Percentiles rank a stretch among this genome's conserved stretches.
These are phyloP conservation scores for Penicillium brasilianum DNA, from an alignment of 2,329 filamentous ascomycete species.

Conservation along the genomic window DNA sequence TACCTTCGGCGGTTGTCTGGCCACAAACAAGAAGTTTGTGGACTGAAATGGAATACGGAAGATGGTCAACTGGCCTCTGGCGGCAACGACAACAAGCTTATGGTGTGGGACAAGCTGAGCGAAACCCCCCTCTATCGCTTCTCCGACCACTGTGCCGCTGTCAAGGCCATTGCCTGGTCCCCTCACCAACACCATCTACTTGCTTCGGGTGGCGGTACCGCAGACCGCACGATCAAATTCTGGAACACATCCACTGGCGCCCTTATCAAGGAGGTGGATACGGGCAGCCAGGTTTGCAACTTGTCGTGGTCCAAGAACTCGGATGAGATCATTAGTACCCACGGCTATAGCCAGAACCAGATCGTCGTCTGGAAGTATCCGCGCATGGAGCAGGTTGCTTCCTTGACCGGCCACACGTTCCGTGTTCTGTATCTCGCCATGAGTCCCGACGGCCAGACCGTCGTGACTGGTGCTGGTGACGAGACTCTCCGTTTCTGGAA, in stretches of 20 bases:
- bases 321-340: slow-evolving; percentile 95
- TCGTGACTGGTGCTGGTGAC: slow-evolving; percentile 94
- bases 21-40: slow-evolving; percentile 98
- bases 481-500: slow-evolving; percentile 98
- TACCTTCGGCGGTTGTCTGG: slow-evolving; percentile 85
- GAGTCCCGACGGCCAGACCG: slow-evolving; percentile 91
- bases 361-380: slow-evolving; percentile 99
- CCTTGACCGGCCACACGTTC: slow-evolving; percentile 94
- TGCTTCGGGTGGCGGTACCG: slow-evolving; percentile 94
- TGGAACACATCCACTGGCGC: slow-evolving; percentile 91
- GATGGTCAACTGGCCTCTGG: slow-evolving; percentile 93
- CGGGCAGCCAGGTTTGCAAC: slow-evolving; percentile 98
- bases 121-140: slow-evolving; percentile 93
- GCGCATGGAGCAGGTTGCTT: slow-evolving; percentile 95
- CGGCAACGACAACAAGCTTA: slow-evolving; percentile 97
- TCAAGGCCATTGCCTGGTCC: slow-evolving; percentile 98
- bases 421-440: slow-evolving; percentile 95
- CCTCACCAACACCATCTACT: slow-evolving; percentile 92
- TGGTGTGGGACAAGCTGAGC: slow-evolving; percentile 98
- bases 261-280: slow-evolving; percentile 86
- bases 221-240: slow-evolving; percentile 95
- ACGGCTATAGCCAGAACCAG: slow-evolving; percentile 97
- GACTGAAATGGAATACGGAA: slow-evolving; percentile 94
- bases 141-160: slow-evolving; percentile 90
- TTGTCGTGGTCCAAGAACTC: slow-evolving; percentile 96